A percentile compares a stretch with the other conserved stretches of the same genome.
phyloP scores from a whole-genome alignment of 306 rosid species.

The Cercis canadensis region DNA sequence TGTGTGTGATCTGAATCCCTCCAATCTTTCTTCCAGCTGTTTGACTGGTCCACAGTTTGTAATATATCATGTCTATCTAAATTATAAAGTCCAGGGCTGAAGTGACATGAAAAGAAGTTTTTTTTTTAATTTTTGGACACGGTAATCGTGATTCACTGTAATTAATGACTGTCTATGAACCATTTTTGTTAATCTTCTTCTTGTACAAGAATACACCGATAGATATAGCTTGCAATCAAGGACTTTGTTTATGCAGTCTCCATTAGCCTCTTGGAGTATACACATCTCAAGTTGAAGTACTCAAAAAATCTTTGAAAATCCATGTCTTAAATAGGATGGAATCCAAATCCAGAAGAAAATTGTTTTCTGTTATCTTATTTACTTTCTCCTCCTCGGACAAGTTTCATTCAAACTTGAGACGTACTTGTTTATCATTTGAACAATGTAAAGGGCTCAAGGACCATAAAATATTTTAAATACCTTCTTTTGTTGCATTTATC shows the following conservation, averaged over 20 bases:
- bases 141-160: no score
- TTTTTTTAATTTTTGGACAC: no score
- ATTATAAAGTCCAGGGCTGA: constrained; percentile 1
- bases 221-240: no score
- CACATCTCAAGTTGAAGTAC: background rate
- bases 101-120: constrained; percentile 5
- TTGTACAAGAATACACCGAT: no score
- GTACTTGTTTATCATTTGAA: background rate
- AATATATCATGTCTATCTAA: constrained; percentile 36
- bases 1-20: constrained; percentile 38
- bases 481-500: background rate
- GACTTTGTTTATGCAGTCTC: no score
- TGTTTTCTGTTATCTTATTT: background rate
- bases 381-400: background rate
- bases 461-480: background rate
- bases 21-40: constrained; percentile 47
- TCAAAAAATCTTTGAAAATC: background rate
- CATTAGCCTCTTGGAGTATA: no score
- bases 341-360: no score
- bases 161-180: no score
- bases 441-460: background rate
- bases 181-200: no score
- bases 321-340: background rate
- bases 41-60: constrained; percentile 53
- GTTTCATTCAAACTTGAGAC: background rate